Base-by-base conservation (phyloP, 805 yeast genomes). In the Candida ponderosae region DNA sequence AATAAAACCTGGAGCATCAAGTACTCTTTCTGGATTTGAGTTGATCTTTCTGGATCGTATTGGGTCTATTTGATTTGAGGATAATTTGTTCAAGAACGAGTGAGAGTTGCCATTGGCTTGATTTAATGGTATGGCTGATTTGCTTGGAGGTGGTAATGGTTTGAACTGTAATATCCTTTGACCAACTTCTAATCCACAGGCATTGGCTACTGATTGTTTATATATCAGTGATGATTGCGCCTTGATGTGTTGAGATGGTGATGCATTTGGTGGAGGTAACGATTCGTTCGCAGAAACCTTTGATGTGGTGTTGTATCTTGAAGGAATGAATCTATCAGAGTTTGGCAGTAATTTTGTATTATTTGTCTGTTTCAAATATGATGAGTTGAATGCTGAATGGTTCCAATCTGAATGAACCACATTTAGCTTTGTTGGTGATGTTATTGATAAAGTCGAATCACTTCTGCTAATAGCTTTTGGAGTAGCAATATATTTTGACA, bases 1-100 rank as follows among this genome's bases (percentile, higher is more conserved):
- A 18, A 81, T 72, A 40, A 89, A 71, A 0, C 96, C 96, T 0
- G 98, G 98, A 0, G 97, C 98, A 62, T 93, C 98, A 30, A 93
- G 67, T 1, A 93, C 95, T 44, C 95, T 73, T 46, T 86, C 96
- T 1, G 98, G 97, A 26, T 86, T 84, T 0, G 86, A 76, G 19
- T 94, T 86, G 33, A 93, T 71, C 48, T 79, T 80, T 46, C 95
- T 76, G 34, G 85, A 74, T 50, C 88, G 67, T 15, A 83, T 78
- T 28, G 77, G 69, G 5, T 81, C 83, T 20, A 72, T 66, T 24
- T 9, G 14, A 24, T 24, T 24, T 11, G 70, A 62, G 1, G 79
- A 18, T 34, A 71, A 32, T 24, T 24, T 24, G 14, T n/a, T 24
- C 14, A 24, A 13, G 13, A 8, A 24, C 5, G 28, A 24, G n/a